A percentile compares a stretch with the other conserved stretches of the same genome.
Conservation (phyloP, 1,139 yeast species). For the Yamadazyma aaseri region DNA sequence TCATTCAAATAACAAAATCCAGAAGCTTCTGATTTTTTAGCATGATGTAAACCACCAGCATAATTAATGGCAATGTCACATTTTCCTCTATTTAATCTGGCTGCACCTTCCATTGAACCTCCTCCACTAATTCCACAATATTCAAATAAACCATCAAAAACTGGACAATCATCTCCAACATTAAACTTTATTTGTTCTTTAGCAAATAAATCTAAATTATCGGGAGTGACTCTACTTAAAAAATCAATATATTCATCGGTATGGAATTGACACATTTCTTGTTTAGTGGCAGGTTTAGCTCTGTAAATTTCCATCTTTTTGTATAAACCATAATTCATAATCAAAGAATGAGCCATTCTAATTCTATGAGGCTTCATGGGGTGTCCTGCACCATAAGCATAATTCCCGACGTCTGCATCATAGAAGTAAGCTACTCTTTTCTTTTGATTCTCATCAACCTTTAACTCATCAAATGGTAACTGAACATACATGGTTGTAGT, state of each 20-base stretch:
- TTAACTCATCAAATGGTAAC: slow-evolving; percentile 47
- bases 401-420: slow-evolving; percentile 89
- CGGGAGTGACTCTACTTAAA: slow-evolving; percentile 90
- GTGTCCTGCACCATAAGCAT: slow-evolving; percentile 97
- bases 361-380: slow-evolving; percentile 99
- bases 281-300: slow-evolving; percentile 97
- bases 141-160: slow-evolving; percentile 91
- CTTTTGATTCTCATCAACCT: slow-evolving; percentile 40
- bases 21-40: slow-evolving; percentile 89
- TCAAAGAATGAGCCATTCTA: slow-evolving; percentile 96
- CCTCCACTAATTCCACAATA: slow-evolving; percentile 87
- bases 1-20: slow-evolving; percentile 97
- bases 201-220: slow-evolving; percentile 84
- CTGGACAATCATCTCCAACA: slow-evolving; percentile 98
- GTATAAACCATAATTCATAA: slow-evolving; percentile 96
- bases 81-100: slow-evolving; percentile 78
- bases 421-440: slow-evolving; percentile 49
- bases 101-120: slow-evolving; percentile 88
- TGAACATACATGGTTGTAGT: slow-evolving; percentile 33
- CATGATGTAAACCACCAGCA: slow-evolving; percentile 97
- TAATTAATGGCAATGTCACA: slow-evolving; percentile 96
- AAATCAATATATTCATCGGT: slow-evolving; percentile 97
- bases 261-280: slow-evolving; percentile 98
- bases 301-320: slow-evolving; percentile 96
- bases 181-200: slow-evolving; percentile 93